phyloP scores from a whole-genome alignment of 2,329 filamentous ascomycete species.

The Colletotrichum musicola region DNA sequence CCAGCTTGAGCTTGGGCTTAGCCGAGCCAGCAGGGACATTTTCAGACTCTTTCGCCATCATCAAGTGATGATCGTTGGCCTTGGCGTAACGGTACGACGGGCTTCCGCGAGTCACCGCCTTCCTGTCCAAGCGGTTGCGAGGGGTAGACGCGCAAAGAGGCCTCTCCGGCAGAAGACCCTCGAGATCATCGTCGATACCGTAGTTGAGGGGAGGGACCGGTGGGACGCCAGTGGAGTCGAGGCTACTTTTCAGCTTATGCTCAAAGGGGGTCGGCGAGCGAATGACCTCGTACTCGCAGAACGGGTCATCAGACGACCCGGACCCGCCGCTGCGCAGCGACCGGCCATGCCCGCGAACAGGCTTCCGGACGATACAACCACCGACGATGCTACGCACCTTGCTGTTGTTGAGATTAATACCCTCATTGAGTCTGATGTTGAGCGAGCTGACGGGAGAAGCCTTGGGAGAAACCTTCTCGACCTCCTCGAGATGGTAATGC shows the following conservation, averaged over 20 bases:
- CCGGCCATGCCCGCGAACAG: constrained; percentile 46
- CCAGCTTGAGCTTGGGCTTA: constrained; percentile 20
- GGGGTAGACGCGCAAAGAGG: constrained; percentile 56
- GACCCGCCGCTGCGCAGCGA: constrained; percentile 43
- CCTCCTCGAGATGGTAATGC: constrained; percentile 31
- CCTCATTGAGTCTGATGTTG: constrained; percentile 51
- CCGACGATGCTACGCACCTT: constrained; percentile 51
- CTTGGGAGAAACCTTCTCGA: constrained; percentile 19
- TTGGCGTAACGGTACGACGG: constrained; percentile 23
- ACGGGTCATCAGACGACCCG: constrained; percentile 47
- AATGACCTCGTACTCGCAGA: constrained; percentile 41
- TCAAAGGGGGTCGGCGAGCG: constrained; percentile 44
- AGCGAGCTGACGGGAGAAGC: constrained; percentile 46
- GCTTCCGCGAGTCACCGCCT: constrained; percentile 11
- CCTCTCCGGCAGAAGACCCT: constrained; percentile 51
- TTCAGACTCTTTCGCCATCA: not conserved
- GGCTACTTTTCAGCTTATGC: constrained; percentile 34
- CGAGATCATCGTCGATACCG: constrained; percentile 53
- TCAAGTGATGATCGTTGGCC: not conserved
- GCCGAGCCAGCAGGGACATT: not conserved
- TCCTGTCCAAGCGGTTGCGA: constrained; percentile 38
- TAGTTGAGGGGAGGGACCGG: constrained; percentile 36
- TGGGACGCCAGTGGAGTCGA: constrained; percentile 22
- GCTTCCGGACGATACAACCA: constrained; percentile 47
- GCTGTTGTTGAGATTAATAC: constrained; percentile 49